Evolutionary conservation across 2,329 filamentous ascomycete species (phyloP).

Genomic region (Sclerotinia nivalis): DNA sequence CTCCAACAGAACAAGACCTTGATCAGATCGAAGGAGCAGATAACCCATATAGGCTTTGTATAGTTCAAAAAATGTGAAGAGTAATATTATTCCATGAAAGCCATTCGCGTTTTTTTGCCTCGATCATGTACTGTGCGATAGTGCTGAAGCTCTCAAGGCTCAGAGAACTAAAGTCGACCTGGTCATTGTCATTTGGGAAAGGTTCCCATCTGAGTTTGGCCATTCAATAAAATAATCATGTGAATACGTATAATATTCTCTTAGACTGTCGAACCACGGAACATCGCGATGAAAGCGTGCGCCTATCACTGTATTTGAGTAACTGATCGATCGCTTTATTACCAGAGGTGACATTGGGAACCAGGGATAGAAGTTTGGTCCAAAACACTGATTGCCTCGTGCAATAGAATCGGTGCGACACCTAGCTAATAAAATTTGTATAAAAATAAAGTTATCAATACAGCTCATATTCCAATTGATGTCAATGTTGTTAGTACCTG

Average conservation of each 20-base stretch:
- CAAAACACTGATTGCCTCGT: not conserved
- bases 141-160: not conserved
- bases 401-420: not conserved
- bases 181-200: too few species aligned
- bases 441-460: not conserved
- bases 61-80: not conserved
- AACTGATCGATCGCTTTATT: not conserved
- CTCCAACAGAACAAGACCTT: slow-evolving; percentile 10
- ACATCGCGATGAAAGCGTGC: not conserved
- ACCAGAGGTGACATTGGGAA: not conserved
- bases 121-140: not conserved
- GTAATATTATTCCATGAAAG: not conserved
- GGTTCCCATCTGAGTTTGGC: too few species aligned
- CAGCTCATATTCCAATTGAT: not conserved
- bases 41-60: not conserved
- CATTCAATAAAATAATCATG: too few species aligned
- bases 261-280: not conserved
- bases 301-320: not conserved
- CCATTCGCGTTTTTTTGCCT: not conserved
- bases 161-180: not conserved
- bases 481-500: not conserved
- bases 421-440: not conserved
- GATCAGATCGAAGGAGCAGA: not conserved
- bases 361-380: not conserved
- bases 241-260: too few species aligned